Evolutionary conservation across 2,329 filamentous ascomycete species (phyloP).

Genomic region (Penicillium occitanis): DNA sequence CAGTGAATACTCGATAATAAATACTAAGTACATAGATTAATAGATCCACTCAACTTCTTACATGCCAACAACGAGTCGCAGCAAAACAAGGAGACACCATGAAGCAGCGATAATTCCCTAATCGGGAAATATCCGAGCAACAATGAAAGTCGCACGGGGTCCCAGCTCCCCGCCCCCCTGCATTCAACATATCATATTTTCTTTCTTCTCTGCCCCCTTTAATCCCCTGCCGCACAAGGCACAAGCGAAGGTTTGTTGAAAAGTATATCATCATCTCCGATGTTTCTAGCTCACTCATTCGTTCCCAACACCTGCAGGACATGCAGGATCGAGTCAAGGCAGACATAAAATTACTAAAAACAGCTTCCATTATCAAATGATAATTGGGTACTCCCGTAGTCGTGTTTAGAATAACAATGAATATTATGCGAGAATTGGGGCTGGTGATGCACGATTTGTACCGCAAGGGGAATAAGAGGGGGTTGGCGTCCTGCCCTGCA

Average conservation of each 20-base stretch:
- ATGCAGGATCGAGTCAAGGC: neutral
- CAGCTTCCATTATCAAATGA: neutral
- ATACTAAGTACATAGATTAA: neutral
- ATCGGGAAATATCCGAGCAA: neutral
- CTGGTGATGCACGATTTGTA: slow-evolving; percentile 1
- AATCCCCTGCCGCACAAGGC: neutral
- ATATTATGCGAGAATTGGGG: neutral
- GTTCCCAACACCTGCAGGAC: neutral
- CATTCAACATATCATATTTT: slow-evolving; percentile 5
- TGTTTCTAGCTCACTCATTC: neutral
- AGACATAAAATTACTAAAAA: neutral
- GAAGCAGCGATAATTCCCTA: neutral
- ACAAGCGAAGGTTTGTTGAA: neutral
- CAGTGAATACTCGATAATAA: neutral
- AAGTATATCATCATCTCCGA: neutral
- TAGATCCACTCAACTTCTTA: neutral
- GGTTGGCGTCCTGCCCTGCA: neutral
- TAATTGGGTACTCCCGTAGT: neutral
- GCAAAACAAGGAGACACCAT: neutral
- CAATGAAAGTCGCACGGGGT: neutral
- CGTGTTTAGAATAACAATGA: neutral
- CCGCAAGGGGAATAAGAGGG: slow-evolving; percentile 11
- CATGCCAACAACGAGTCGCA: neutral
- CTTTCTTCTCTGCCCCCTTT: neutral
- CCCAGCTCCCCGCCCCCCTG: neutral